Conservation (phyloP, 2,329 filamentous ascomycete genomes). For the Rugonectria rugulosa region DNA sequence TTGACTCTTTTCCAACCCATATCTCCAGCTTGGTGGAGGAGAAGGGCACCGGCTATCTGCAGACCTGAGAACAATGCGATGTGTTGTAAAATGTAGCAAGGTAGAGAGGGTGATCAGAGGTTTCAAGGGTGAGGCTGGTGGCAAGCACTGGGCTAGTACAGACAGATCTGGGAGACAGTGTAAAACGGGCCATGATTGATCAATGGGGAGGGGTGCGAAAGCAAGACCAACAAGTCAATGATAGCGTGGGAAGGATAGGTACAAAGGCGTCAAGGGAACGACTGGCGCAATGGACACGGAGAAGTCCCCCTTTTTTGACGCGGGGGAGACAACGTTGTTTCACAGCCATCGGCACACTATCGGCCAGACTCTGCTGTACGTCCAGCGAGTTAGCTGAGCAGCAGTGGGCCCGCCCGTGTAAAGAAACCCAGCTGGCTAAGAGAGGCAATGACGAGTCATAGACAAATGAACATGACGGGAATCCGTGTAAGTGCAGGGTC, state of each 20-base stretch:
- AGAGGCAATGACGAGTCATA: conserved; percentile 9
- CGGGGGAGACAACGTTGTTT: conserved; percentile 40
- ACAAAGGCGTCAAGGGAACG: conserved; percentile 6
- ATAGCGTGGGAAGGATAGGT: conserved; percentile 6
- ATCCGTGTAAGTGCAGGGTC: conserved; percentile 10
- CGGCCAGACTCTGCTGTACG: conserved; percentile 47
- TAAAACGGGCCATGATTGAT: conserved; percentile 18
- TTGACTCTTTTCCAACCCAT: conserved; percentile 52
- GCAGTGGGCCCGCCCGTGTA: conserved; percentile 40
- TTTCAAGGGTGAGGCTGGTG: conserved; percentile 12
- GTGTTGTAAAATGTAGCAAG: conserved; percentile 5
- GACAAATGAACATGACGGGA: conserved; percentile 9
- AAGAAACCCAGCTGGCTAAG: conserved; percentile 1
- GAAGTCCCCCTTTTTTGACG: conserved; percentile 30
- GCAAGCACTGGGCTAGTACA: conserved; percentile 7
- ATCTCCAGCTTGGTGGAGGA: conserved; percentile 20
- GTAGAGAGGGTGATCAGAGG: conserved; percentile 6
- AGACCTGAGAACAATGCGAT: conserved; percentile 9
- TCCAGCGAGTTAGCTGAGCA: conserved; percentile 39
- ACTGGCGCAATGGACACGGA: conserved; percentile 14
- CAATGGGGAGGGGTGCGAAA: not conserved
- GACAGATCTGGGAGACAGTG: conserved; percentile 13
- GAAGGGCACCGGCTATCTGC: not conserved
- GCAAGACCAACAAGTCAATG: conserved; percentile 5
- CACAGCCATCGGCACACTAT: conserved; percentile 47